Conservation (phyloP, 1,284 basidiomycete genomes). For the Mycosarcoma mackinlayi region DNA sequence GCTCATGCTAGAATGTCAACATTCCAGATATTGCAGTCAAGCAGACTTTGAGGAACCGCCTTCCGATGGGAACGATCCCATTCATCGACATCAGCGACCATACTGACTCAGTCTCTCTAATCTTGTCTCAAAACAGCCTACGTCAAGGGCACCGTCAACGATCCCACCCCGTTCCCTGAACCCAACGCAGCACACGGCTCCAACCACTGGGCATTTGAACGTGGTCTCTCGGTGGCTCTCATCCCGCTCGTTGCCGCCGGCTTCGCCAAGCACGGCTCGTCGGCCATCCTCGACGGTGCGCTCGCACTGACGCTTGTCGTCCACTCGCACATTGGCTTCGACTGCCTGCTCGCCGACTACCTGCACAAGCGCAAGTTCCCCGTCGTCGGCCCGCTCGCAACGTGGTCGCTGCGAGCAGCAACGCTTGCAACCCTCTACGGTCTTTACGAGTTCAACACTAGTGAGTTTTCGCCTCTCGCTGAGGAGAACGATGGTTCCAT, state of each 20-base stretch:
- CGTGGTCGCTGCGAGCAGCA: slow-evolving; percentile 80
- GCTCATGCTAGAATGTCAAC: too few relatives aligned
- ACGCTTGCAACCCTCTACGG: slow-evolving; percentile 89
- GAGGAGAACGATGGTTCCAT: neutral
- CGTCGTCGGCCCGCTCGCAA: slow-evolving; percentile 76
- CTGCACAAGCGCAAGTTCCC: slow-evolving; percentile 92
- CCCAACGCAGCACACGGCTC: slow-evolving; percentile 81
- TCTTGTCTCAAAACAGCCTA: slow-evolving; percentile 74
- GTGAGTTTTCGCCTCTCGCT: slow-evolving; percentile 30
- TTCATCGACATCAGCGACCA: neutral
- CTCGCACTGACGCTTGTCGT: slow-evolving; percentile 87
- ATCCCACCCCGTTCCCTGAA: slow-evolving; percentile 87
- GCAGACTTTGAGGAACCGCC: too few relatives aligned
- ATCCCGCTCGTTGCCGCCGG: slow-evolving; percentile 76
- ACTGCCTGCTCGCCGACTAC: slow-evolving; percentile 76
- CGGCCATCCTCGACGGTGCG: slow-evolving; percentile 78
- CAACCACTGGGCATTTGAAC: slow-evolving; percentile 98
- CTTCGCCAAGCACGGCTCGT: slow-evolving; percentile 66
- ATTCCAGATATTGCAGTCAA: too few relatives aligned
- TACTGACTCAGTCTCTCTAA: neutral
- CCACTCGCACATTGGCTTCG: slow-evolving; percentile 87
- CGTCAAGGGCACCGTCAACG: slow-evolving; percentile 93
- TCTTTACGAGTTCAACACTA: slow-evolving; percentile 75
- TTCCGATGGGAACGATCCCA: too few relatives aligned
- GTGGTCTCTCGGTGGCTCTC: slow-evolving; percentile 85